Percentiles rank a stretch among this genome's conserved stretches.
phyloP scores from a whole-genome alignment of 2,329 filamentous ascomycete genomes.

The Penicillium sp. region DNA sequence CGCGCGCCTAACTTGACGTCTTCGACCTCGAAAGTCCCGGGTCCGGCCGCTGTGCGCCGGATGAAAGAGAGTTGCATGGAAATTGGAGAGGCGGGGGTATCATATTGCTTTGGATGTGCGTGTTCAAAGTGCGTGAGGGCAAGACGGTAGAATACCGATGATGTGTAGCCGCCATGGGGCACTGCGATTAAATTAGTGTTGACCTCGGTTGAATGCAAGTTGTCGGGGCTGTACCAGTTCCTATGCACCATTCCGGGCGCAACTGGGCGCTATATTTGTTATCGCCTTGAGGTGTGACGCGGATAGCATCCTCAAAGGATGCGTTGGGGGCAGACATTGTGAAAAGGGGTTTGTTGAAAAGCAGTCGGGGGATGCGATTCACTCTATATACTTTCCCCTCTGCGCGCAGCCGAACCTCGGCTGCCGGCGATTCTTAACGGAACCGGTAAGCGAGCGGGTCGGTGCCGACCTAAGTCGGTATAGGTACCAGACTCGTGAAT shows the following conservation, averaged over 20 bases:
- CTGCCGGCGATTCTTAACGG: too few species aligned
- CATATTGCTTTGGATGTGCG: constrained; percentile 49
- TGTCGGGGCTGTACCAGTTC: constrained; percentile 47
- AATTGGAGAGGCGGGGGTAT: constrained; percentile 52
- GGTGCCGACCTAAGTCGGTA: too few species aligned
- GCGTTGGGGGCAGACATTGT: constrained; percentile 21
- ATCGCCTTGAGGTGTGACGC: constrained; percentile 37
- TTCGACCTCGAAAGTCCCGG: constrained; percentile 52
- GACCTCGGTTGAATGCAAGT: neutral
- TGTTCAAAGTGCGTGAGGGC: constrained; percentile 56
- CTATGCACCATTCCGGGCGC: constrained; percentile 58
- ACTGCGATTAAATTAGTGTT: constrained; percentile 44
- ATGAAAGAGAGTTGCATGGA: constrained; percentile 61
- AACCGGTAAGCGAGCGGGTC: too few species aligned
- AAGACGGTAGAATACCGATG: constrained; percentile 56
- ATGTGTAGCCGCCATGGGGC: constrained; percentile 65
- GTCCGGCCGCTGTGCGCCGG: constrained; percentile 55
- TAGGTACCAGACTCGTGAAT: too few species aligned
- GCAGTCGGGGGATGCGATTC: neutral
- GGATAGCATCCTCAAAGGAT: constrained; percentile 36
- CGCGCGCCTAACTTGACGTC: constrained; percentile 61
- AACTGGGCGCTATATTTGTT: constrained; percentile 56
- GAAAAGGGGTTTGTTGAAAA: neutral
- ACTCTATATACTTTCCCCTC: neutral
- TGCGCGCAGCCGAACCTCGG: neutral